These are phyloP conservation scores for Nicotiana sylvestris DNA, from an alignment of 257 asterid species.

Conservation along the genomic window DNA sequence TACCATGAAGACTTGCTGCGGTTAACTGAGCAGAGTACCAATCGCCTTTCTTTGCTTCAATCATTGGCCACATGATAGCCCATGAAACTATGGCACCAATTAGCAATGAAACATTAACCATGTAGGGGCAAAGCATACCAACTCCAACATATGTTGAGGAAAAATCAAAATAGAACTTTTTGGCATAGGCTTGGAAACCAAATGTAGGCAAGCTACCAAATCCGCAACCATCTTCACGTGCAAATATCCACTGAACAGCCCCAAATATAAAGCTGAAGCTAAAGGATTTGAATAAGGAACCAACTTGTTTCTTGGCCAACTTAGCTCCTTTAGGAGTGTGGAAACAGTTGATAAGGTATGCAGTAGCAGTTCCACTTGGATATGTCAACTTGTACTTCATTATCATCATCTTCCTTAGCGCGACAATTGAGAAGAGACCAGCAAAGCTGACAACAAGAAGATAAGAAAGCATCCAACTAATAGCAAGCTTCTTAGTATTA, in stretches of 20 bases:
- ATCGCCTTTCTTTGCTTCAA: conserved; percentile 16
- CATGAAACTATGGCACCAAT: conserved; percentile 25
- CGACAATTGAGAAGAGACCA: conserved; percentile 74
- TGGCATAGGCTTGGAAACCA: conserved; percentile 51
- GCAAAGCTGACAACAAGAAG: conserved; percentile 64
- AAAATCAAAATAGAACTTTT: conserved; percentile 34
- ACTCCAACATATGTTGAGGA: conserved; percentile 27
- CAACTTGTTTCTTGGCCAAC: conserved; percentile 68
- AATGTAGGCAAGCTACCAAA: conserved; percentile 72
- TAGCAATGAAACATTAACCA: conserved; percentile 21
- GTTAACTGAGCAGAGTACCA: conserved; percentile 15
- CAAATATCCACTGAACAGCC: conserved; percentile 66
- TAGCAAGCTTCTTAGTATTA: conserved; percentile 46
- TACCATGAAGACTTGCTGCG: conserved; percentile 10
- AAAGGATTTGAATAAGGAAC: conserved; percentile 55
- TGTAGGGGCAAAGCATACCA: conserved; percentile 30
- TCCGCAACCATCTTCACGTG: conserved; percentile 60
- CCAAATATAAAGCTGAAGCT: conserved; percentile 51
- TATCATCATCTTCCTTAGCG: conserved; percentile 54
- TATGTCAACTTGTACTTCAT: conserved; percentile 67
- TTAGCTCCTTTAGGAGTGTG: conserved; percentile 83
- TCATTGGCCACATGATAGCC: conserved; percentile 19
- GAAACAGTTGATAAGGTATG: conserved; percentile 74
- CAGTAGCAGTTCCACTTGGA: conserved; percentile 94
- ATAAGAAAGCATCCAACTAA: conserved; percentile 63